These are phyloP conservation scores for Coemansia sp. DNA, from an alignment of 192 early-diverging fungal genomes.

Conservation along the genomic window DNA sequence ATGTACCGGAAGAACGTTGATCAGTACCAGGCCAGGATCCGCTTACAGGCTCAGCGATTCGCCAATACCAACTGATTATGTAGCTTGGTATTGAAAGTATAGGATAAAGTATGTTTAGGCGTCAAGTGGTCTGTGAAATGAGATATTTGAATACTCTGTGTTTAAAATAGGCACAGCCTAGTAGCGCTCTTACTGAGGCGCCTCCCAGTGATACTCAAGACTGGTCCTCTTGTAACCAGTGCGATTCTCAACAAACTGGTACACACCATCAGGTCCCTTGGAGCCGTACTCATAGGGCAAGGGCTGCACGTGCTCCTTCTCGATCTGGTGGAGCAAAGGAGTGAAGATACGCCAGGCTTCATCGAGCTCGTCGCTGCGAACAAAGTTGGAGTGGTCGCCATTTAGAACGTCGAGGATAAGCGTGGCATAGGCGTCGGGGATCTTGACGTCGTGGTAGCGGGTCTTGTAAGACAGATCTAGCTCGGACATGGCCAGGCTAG, in stretches of 20 bases:
- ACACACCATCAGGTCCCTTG: slow-evolving; percentile 75
- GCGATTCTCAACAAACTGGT: slow-evolving; percentile 63
- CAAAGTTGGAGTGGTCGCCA: slow-evolving; percentile 94
- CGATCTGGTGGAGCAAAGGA: slow-evolving; percentile 87
- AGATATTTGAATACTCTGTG: not conserved
- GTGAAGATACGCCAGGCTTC: slow-evolving; percentile 97
- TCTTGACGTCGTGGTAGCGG: slow-evolving; percentile 82
- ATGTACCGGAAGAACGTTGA: slow-evolving; percentile 58
- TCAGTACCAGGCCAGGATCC: slow-evolving; percentile 63
- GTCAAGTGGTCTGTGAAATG: slow-evolving; percentile 8
- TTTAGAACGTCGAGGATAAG: slow-evolving; percentile 87
- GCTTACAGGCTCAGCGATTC: slow-evolving; percentile 61
- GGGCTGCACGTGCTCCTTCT: slow-evolving; percentile 62
- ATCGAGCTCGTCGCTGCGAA: slow-evolving; percentile 86
- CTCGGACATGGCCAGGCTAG: slow-evolving; percentile 81
- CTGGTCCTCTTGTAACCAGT: slow-evolving; percentile 44
- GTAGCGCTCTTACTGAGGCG: slow-evolving; percentile 26
- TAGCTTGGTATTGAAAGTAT: not conserved
- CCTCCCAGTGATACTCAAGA: slow-evolving; percentile 49
- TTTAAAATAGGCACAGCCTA: not conserved
- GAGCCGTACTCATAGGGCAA: slow-evolving; percentile 77
- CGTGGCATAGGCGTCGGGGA: slow-evolving; percentile 96
- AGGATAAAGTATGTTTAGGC: not conserved
- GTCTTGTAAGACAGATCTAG: slow-evolving; percentile 88
- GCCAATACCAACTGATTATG: slow-evolving; percentile 13